phyloP scores from a whole-genome alignment of 2,329 filamentous ascomycete genomes.

The Colletotrichum salicis region DNA sequence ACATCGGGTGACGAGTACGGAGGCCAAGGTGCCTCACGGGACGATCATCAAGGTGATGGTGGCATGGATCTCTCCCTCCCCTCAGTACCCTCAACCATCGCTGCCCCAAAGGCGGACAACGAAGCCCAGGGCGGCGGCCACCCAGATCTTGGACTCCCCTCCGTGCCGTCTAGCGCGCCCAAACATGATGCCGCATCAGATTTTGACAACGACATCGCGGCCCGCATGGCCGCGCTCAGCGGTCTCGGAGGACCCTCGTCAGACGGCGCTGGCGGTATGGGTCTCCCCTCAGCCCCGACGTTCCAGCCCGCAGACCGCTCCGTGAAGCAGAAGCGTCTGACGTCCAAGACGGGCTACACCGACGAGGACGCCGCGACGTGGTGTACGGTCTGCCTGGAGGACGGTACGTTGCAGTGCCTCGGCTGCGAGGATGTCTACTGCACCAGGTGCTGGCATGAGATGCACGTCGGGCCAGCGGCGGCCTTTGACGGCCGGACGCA shows the following conservation, averaged over 20 bases:
- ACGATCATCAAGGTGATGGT: conserved; percentile 33
- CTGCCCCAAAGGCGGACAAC: conserved; percentile 38
- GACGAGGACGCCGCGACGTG: conserved; percentile 80
- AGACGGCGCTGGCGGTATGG: conserved; percentile 40
- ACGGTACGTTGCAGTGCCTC: conserved; percentile 77
- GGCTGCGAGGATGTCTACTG: conserved; percentile 85
- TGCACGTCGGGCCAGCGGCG: conserved; percentile 76
- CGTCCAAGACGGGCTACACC: conserved; percentile 58
- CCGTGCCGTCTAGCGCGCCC: conserved; percentile 53
- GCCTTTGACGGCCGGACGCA: conserved; percentile 78
- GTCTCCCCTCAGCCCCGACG: conserved; percentile 61
- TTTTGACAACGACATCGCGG: conserved; percentile 58
- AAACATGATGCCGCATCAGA: conserved; percentile 49
- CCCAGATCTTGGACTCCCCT: conserved; percentile 53
- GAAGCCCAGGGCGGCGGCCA: conserved; percentile 23
- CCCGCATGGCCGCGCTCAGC: conserved; percentile 63
- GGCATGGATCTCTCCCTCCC: conserved; percentile 46
- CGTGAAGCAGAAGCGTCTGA: conserved; percentile 51
- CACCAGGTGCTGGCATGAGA: conserved; percentile 81
- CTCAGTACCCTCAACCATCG: conserved; percentile 50
- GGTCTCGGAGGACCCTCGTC: conserved; percentile 45
- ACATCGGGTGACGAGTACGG: background rate
- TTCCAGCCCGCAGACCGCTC: conserved; percentile 57
- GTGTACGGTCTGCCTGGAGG: conserved; percentile 86
- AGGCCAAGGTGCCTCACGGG: background rate